phyloP scores from a whole-genome alignment of 2,329 filamentous ascomycete genomes.

The Penicillium palitans region DNA sequence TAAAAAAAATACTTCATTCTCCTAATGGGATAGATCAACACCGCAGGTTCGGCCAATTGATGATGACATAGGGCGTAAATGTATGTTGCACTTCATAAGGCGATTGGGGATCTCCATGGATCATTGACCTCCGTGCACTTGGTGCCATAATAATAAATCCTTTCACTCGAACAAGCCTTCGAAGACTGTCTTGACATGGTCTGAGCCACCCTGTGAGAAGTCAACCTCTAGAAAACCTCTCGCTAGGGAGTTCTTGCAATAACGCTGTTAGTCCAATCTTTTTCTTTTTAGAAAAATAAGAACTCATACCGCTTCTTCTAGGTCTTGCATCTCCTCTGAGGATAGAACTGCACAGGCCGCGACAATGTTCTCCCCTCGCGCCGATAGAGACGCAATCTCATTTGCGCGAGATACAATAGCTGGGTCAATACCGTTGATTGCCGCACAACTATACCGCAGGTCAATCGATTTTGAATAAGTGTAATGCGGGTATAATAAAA shows the following conservation, averaged over 20 bases:
- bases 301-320: conserved; percentile 64
- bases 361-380: conserved; percentile 73
- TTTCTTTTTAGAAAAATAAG: neutral
- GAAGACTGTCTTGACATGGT: conserved; percentile 11
- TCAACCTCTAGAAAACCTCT: conserved; percentile 21
- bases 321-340: conserved; percentile 60
- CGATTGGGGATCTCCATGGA: neutral
- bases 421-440: conserved; percentile 76
- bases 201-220: conserved; percentile 9
- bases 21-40: conserved; percentile 13
- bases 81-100: neutral
- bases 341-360: conserved; percentile 69
- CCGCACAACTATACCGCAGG: conserved; percentile 63
- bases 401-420: conserved; percentile 74
- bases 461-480: conserved; percentile 11
- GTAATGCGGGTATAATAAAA: too few relatives aligned
- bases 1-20: neutral
- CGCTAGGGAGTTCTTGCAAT: conserved; percentile 16
- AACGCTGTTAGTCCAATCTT: conserved; percentile 5
- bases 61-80: neutral
- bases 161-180: conserved; percentile 14
- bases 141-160: neutral
- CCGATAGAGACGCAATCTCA: conserved; percentile 66
- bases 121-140: neutral
- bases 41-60: conserved; percentile 1